Evolutionary conservation across 106 monocot genomes (phyloP).

Genomic region (Dendrobium officinale): DNA sequence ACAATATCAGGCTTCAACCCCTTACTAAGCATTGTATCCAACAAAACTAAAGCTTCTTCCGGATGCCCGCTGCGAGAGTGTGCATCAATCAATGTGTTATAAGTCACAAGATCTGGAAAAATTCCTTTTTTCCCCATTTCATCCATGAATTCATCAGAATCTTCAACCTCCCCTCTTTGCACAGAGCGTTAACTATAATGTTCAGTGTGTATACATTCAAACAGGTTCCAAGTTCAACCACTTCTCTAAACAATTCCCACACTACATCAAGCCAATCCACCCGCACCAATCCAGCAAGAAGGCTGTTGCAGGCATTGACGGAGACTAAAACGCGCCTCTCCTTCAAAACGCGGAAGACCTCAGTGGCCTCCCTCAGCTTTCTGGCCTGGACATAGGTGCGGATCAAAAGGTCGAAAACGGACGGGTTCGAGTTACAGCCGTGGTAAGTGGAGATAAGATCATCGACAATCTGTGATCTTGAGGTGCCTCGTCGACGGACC

Average conservation of each 20-base stretch:
- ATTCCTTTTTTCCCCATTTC: constrained; percentile 74
- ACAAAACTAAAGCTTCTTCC: constrained; percentile 44
- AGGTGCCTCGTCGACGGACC: constrained; percentile 53
- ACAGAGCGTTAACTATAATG: constrained; percentile 76
- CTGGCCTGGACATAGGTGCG: constrained; percentile 83
- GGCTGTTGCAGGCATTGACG: constrained; percentile 62
- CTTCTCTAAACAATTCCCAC: constrained; percentile 39
- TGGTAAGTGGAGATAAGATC: constrained; percentile 21
- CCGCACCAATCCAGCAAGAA: constrained; percentile 68
- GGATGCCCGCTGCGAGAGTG: constrained; percentile 36
- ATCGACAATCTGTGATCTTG: constrained; percentile 40
- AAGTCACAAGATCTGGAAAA: constrained; percentile 73
- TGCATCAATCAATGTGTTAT: constrained; percentile 75
- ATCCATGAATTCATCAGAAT: constrained; percentile 37
- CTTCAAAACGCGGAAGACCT: constrained; percentile 55
- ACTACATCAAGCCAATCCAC: constrained; percentile 60
- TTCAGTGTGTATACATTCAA: constrained; percentile 77
- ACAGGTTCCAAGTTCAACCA: constrained; percentile 30
- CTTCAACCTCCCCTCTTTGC: constrained; percentile 42
- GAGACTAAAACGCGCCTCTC: constrained; percentile 33
- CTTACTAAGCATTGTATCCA: constrained; percentile 45
- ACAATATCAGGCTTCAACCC: constrained; percentile 61
- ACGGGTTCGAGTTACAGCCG: constrained; percentile 8
- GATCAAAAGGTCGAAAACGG: constrained; percentile 66
- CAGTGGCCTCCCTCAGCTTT: constrained; percentile 71